Percentiles rank a stretch among this genome's conserved stretches.
Conservation (phyloP, 2,329 filamentous ascomycete species). For the Alternaria sp. region DNA sequence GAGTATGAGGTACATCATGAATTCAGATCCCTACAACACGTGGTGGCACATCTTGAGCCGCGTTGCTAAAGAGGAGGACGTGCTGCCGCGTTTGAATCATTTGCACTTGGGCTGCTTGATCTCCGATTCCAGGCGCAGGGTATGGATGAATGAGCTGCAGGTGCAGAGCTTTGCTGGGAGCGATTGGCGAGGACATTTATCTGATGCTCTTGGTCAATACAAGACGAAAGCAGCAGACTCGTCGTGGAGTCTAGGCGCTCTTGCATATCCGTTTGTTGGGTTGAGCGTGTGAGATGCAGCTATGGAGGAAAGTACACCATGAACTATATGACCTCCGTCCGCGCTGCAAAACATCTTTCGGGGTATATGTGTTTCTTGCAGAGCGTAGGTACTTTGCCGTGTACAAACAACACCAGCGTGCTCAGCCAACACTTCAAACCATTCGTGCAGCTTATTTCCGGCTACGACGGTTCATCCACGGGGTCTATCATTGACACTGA, state of each 20-base stretch:
- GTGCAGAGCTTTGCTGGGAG: slow-evolving; percentile 6
- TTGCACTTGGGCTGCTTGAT: slow-evolving; percentile 21
- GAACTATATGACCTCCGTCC: background rate
- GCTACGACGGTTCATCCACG: background rate
- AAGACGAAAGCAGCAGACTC: slow-evolving; percentile 13
- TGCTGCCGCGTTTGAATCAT: slow-evolving; percentile 9
- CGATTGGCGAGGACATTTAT: slow-evolving; percentile 12
- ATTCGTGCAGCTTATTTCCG: background rate
- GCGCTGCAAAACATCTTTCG: background rate
- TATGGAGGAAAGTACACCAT: background rate
- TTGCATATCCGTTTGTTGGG: slow-evolving; percentile 29
- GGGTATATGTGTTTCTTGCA: background rate
- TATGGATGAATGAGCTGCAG: slow-evolving; percentile 10
- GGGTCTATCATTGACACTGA: background rate
- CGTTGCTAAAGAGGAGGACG: slow-evolving; percentile 7
- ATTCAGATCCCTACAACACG: slow-evolving; percentile 9
- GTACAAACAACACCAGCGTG: background rate
- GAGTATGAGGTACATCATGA: slow-evolving; percentile 16
- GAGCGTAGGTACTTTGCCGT: background rate
- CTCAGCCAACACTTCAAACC: background rate
- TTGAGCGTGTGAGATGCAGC: background rate
- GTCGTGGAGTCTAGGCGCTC: slow-evolving; percentile 24
- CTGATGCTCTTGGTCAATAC: slow-evolving; percentile 2
- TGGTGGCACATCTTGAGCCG: slow-evolving; percentile 24
- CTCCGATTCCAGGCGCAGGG: background rate